Percentiles rank a stretch among this genome's conserved stretches.
Conservation (phyloP, 164 flowering plant species). For the Sedum album region DNA sequence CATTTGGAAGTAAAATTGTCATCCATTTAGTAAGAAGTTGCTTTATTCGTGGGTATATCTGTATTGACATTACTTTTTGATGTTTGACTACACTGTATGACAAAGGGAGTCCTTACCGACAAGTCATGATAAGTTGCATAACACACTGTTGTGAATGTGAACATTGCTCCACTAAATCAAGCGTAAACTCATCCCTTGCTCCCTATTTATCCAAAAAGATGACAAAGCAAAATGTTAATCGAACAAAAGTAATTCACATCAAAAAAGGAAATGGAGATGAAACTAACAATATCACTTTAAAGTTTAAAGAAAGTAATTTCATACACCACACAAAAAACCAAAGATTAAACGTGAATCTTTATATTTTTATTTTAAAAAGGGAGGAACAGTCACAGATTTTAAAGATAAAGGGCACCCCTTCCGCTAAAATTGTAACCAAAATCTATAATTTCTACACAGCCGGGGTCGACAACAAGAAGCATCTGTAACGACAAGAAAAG, state of each 20-base stretch:
- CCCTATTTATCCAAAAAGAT: conserved; percentile 31
- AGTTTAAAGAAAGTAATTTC: not conserved
- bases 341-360: too few relatives aligned
- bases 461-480: not conserved
- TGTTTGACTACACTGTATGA: not conserved
- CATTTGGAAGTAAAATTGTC: not conserved
- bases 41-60: not conserved
- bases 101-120: conserved; percentile 39
- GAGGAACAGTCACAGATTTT: not conserved
- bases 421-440: not conserved
- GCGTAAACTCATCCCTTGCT: conserved; percentile 88
- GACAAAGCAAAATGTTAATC: not conserved
- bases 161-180: conserved; percentile 97
- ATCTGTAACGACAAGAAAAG: not conserved
- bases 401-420: not conserved
- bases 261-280: not conserved
- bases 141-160: conserved; percentile 87
- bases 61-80: not conserved
- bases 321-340: too few relatives aligned
- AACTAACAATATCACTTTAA: not conserved
- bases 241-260: not conserved
- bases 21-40: not conserved
- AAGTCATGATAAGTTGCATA: conserved; percentile 89
- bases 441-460: not conserved
- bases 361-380: not conserved